Percentiles rank a stretch among this genome's conserved stretches.
Evolutionary conservation across 1,139 yeast genomes (phyloP).

Genomic region (Pichia sp.): DNA sequence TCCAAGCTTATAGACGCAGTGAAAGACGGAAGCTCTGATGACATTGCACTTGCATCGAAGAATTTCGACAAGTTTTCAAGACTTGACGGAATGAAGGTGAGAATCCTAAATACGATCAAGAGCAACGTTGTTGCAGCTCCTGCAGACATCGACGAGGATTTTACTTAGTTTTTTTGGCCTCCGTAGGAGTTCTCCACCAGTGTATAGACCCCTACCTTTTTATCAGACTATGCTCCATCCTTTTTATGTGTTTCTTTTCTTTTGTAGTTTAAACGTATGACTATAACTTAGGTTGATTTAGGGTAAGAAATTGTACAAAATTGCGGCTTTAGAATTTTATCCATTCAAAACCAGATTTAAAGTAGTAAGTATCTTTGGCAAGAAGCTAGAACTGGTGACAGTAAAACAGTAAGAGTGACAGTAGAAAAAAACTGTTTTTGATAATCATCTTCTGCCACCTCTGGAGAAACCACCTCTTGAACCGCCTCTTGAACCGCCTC

Average conservation of each 20-base stretch:
- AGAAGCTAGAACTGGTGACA: not conserved
- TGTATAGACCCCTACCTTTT: not conserved
- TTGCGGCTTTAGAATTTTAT: not conserved
- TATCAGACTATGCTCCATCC: not conserved
- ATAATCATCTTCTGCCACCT: constrained; percentile 27
- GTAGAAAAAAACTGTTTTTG: too few relatives aligned
- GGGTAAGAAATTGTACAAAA: not conserved
- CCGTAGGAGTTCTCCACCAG: not conserved
- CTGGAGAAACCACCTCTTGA: constrained; percentile 24
- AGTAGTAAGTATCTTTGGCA: not conserved
- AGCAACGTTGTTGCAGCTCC: constrained; percentile 44
- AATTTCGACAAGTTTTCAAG: constrained; percentile 86
- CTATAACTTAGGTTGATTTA: not conserved
- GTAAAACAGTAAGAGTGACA: not conserved
- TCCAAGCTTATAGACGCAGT: constrained; percentile 67
- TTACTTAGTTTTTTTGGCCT: constrained; percentile 25
- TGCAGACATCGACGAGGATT: constrained; percentile 37
- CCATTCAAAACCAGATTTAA: not conserved
- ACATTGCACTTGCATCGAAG: constrained; percentile 67
- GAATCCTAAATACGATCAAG: constrained; percentile 76
- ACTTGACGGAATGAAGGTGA: constrained; percentile 91
- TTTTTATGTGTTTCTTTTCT: constrained; percentile 1
- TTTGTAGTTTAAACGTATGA: not conserved
- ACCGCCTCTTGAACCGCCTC: constrained; percentile 19
- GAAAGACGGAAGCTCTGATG: constrained; percentile 75